Base-by-base conservation (phyloP, 2,329 filamentous ascomycete genomes). In the Botrytis byssoidea region DNA sequence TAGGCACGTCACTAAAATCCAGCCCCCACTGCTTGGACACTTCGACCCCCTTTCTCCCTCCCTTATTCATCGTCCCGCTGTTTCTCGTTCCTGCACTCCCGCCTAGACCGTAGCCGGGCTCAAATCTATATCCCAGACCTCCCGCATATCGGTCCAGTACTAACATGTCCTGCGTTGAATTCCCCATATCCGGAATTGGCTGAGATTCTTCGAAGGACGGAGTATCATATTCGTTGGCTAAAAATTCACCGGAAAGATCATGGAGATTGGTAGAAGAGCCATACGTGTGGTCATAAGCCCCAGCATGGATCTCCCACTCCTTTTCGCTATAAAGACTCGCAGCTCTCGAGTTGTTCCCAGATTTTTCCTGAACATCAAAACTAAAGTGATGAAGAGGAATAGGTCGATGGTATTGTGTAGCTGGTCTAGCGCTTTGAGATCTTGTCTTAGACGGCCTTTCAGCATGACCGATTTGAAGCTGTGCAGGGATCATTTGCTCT, bases 1-100 rank as follows among this genome's bases (percentile, higher is more conserved):
- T 73, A 12, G 77, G 78, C n/a, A 78, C 76, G 73, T 78, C 77
- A 61, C 72, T 76, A 10, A 79, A 74, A 73, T 78, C 77, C 46
- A 78, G 69, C 1, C 77, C 78, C 71, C 74, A 79, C 8, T 59
- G 35, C 66, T 73, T 48, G 51, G 71, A 75, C 1, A 65, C 74
- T 10, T 59, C 63, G 14, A 72, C 71, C 9, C 75, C 73, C 44
- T 77, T 78, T 22, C 76, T 70, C 4, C 71, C 67, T 4, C 44
- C 73, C 37, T 46, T 48, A 9, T 66, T 67, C 73, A 75, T 48
- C 32, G 67, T 71, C 0, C 74, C 74, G 14, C 42, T 59, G 32
- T 64, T 77, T 65, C 75, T 73, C 42, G 72, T 74, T 10, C 74
- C 77, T 8, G 76, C 75, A 67, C 75, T 77, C 5, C 75, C 76